Percentiles rank a stretch among this genome's conserved stretches.
phyloP scores from a whole-genome alignment of 108 stramenopile genomes.

The Schizochytrium sp. region DNA sequence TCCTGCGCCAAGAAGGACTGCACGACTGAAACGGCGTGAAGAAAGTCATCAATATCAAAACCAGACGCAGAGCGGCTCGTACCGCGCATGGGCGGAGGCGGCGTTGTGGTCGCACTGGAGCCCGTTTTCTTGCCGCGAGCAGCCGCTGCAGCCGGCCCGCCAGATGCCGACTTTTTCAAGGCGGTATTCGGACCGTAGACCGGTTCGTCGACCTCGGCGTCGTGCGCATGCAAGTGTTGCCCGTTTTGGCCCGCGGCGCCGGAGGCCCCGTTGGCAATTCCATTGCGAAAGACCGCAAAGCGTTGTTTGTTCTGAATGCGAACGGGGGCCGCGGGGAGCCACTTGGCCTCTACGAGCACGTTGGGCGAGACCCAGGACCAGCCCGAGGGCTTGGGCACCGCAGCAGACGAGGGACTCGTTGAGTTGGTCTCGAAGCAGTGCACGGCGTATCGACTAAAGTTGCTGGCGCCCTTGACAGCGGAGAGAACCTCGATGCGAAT shows the following conservation, averaged over 20 bases:
- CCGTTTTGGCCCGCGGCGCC: neutral
- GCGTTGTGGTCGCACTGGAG: neutral
- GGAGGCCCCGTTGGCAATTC: neutral
- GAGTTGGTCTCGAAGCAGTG: neutral
- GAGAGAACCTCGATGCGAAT: slow-evolving; percentile 18
- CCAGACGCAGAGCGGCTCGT: neutral
- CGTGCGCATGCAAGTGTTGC: neutral
- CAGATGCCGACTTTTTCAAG: neutral
- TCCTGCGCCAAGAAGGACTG: neutral
- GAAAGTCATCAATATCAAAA: neutral
- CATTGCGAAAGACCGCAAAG: neutral
- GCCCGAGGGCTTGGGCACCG: neutral
- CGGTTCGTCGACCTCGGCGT: neutral
- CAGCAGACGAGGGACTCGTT: neutral
- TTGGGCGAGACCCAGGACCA: neutral
- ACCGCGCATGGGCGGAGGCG: neutral
- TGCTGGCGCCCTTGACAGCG: neutral
- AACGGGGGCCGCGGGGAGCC: slow-evolving; percentile 8
- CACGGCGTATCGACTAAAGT: slow-evolving; percentile 2
- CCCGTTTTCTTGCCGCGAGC: neutral
- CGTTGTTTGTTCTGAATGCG: neutral
- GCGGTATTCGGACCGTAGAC: neutral
- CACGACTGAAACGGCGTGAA: neutral
- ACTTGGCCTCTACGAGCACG: neutral
- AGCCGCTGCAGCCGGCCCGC: neutral